Evolutionary conservation across 73 alveolate genomes (phyloP).

Genomic region (Loxodes magnus): DNA sequence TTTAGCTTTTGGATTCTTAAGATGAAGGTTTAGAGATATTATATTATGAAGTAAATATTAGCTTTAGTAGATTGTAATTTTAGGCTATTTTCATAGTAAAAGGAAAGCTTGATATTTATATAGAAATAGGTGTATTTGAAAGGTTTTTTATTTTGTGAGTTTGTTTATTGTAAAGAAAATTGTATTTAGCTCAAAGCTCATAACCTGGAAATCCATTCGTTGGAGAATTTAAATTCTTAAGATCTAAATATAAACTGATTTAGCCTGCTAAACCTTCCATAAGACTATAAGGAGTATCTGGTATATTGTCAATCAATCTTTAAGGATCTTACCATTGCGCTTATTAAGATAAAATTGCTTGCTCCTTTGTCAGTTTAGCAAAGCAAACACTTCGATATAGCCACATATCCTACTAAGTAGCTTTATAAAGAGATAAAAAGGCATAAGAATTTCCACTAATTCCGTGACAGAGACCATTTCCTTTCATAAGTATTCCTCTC

Average conservation of each 20-base stretch:
- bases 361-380: slow-evolving; percentile 31
- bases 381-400: slow-evolving; percentile 41
- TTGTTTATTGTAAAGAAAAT: too few relatives aligned
- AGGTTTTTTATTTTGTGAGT: too few relatives aligned
- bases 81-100: too few relatives aligned
- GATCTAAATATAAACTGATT: slow-evolving; percentile 19
- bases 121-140: too few relatives aligned
- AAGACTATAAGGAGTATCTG: slow-evolving; percentile 67
- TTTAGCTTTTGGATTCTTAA: too few relatives aligned
- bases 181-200: too few relatives aligned
- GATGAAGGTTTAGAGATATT: too few relatives aligned
- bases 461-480: slow-evolving; percentile 83
- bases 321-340: slow-evolving; percentile 31
- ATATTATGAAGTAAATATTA: too few relatives aligned
- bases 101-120: too few relatives aligned
- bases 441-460: slow-evolving; percentile 63
- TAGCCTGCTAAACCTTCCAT: slow-evolving; percentile 66
- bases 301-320: slow-evolving; percentile 30
- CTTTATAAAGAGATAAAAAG: slow-evolving; percentile 39
- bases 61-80: too few relatives aligned
- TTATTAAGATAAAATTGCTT: slow-evolving; percentile 15
- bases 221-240: too few relatives aligned
- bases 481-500: slow-evolving; percentile 66
- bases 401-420: slow-evolving; percentile 50
- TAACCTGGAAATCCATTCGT: too few relatives aligned